phyloP scores from a whole-genome alignment of 306 rosid genomes.

The Crataegus laevigata region DNA sequence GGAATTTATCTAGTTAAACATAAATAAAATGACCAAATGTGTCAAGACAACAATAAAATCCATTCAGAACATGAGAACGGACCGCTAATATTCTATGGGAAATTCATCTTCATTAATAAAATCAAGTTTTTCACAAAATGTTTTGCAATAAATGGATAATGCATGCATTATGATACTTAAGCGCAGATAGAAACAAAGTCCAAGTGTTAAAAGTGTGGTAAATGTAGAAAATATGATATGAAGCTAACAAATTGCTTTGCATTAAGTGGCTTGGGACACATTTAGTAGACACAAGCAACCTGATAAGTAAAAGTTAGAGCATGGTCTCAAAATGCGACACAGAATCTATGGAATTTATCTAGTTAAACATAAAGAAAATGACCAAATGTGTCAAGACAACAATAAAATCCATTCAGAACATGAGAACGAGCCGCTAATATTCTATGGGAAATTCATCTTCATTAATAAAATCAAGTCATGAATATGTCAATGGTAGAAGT shows the following conservation, averaged over 20 bases:
- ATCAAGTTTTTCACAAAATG: neutral
- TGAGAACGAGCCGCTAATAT: neutral
- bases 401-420: neutral
- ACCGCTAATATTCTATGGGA: neutral
- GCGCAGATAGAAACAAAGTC: neutral
- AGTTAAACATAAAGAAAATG: neutral
- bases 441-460: neutral
- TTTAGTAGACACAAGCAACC: neutral
- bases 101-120: neutral
- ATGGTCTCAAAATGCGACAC: neutral
- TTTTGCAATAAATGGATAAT: neutral
- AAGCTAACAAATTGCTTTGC: neutral
- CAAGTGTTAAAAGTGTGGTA: neutral
- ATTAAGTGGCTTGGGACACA: neutral
- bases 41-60: neutral
- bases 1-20: neutral
- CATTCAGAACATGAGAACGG: neutral
- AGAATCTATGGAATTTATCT: neutral
- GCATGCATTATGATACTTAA: neutral
- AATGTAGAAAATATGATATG: neutral
- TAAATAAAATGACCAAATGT: neutral
- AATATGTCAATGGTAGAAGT: neutral
- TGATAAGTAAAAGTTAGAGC: neutral
- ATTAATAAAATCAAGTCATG: neutral
- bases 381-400: neutral